Evolutionary conservation across 768 basidiomycete species (phyloP).

Genomic region (Lactarius vividus): DNA sequence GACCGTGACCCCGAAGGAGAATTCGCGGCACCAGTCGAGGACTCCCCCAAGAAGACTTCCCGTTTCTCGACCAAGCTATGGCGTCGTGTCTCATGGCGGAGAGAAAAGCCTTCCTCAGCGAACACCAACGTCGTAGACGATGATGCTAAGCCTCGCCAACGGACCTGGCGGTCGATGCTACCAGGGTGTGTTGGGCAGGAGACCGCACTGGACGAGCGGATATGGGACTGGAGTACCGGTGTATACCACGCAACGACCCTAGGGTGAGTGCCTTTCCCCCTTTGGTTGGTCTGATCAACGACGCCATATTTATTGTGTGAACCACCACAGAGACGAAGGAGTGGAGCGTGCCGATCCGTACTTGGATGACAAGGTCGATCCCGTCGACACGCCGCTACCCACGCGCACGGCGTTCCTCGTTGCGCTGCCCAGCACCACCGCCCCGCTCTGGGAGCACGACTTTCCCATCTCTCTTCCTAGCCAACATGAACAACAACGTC

Average conservation of each 20-base stretch:
- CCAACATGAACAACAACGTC: conserved; percentile 4
- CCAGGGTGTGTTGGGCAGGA: conserved; percentile 8
- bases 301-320: neutral
- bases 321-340: conserved; percentile 8
- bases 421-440: neutral
- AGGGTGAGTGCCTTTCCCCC: conserved; percentile 13
- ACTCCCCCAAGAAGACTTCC: conserved; percentile 10
- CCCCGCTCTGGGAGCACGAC: neutral
- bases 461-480: neutral
- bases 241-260: conserved; percentile 6
- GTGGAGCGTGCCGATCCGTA: conserved; percentile 2
- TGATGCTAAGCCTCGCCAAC: neutral
- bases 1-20: neutral
- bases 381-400: conserved; percentile 2
- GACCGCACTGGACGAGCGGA: conserved; percentile 12
- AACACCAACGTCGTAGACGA: neutral
- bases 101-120: neutral
- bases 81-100: neutral
- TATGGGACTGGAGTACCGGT: conserved; percentile 20
- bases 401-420: conserved; percentile 2
- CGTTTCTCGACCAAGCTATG: conserved; percentile 13
- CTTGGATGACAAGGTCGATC: conserved; percentile 10
- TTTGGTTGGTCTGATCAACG: neutral
- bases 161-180: conserved; percentile 7
- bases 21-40: neutral